A percentile compares a stretch with the other conserved stretches of the same genome.
Evolutionary conservation across 2,329 filamentous ascomycete species (phyloP).

Genomic region (Drechslera avenae): DNA sequence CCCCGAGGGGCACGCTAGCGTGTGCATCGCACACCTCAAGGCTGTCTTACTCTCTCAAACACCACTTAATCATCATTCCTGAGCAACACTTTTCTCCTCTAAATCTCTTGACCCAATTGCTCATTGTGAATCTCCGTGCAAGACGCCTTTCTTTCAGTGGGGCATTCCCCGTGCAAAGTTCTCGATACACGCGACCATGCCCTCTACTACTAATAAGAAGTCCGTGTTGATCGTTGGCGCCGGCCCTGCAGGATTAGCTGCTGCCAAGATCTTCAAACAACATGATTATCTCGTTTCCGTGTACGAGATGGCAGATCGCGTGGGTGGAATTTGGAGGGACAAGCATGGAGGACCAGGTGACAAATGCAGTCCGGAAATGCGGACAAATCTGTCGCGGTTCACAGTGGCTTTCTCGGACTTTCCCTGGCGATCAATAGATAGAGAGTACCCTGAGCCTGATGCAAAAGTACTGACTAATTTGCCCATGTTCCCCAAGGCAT

Average conservation of each 20-base stretch:
- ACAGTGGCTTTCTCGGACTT: constrained; percentile 69
- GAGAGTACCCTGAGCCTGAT: constrained; percentile 35
- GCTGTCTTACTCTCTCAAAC: constrained; percentile 1
- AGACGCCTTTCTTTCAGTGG: too few species aligned
- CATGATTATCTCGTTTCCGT: constrained; percentile 71
- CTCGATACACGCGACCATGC: not conserved
- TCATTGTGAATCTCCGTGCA: not conserved
- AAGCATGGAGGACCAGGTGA: constrained; percentile 55
- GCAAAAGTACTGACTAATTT: constrained; percentile 26
- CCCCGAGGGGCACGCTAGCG: constrained; percentile 25
- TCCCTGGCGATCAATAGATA: constrained; percentile 64
- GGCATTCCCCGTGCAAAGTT: too few species aligned
- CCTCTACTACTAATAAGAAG: constrained; percentile 29
- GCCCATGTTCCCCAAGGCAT: constrained; percentile 74
- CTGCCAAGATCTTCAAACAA: constrained; percentile 69
- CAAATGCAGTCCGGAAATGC: constrained; percentile 64
- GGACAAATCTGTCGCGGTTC: constrained; percentile 76
- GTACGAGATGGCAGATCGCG: constrained; percentile 67
- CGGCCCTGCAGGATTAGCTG: constrained; percentile 52
- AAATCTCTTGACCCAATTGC: not conserved
- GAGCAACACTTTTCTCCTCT: not conserved
- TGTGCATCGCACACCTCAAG: constrained; percentile 3
- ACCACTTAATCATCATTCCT: not conserved
- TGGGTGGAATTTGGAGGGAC: constrained; percentile 80
- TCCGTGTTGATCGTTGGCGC: constrained; percentile 52